Base-by-base conservation (phyloP, 1,284 basidiomycete species). In the Heterobasidion irregulare region DNA sequence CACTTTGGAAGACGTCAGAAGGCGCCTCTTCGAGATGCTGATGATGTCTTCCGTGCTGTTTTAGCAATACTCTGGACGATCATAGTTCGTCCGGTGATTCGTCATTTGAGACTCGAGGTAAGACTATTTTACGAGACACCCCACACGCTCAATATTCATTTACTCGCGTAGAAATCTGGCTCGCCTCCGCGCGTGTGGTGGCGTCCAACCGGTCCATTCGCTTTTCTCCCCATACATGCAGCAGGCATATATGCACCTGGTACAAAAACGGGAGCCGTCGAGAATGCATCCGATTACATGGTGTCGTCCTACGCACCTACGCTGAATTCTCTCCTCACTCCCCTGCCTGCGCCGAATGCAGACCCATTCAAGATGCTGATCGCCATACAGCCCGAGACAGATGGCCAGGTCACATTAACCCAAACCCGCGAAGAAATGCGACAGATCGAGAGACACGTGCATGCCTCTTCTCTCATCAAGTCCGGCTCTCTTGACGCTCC, bases 141-240 rank as follows among this genome's bases (percentile, higher is more conserved):
- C 13, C 35, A 4, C 36, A 3, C 16, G 52, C 53, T 55, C 47
- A 44, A 26, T 26, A 26, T 35, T 36, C 19, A 44, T 26, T 16
- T 18, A 35, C 32, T 38, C 49, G 38, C 43, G 34, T 33, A 53
- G 38, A 54, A 57, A 41, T 44, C 53, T 50, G 53, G 44, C 26
- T 52, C 33, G 32, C 54, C 57, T n/a, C 58, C 59, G 12, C 50
- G 55, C 47, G 41, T 64, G 16, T 58, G 56, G 35, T 58, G 53
- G 56, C 61, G 63, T 46, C 55, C 59, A 4, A 58, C 55, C n/a
- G 54, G 59, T 15, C 50, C 57, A 44, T 51, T 58, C 8, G 54
- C 59, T 44, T 64, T 57, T 38, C 61, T 67, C 19, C 66, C 66
- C 6, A 54, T 67, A 35, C 65, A 66, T 53, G 65, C 65, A 32